Evolutionary conservation across 139 green algal species (phyloP).

Genomic region (Yamagishiella unicocca): DNA sequence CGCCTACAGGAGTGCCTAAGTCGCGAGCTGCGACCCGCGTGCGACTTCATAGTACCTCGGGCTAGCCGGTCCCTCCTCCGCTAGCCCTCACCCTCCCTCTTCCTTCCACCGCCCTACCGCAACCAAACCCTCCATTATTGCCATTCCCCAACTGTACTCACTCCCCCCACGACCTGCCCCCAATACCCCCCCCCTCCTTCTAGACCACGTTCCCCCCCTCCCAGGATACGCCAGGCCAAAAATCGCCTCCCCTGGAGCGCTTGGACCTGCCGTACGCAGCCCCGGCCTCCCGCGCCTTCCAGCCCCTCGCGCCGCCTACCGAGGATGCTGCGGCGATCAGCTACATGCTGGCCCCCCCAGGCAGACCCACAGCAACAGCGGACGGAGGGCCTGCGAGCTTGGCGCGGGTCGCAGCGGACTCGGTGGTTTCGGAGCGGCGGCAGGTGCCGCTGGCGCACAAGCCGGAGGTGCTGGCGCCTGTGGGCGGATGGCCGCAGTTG

Average conservation of each 20-base stretch:
- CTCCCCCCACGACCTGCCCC: too few relatives aligned
- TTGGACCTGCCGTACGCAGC: not conserved
- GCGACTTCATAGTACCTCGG: too few relatives aligned
- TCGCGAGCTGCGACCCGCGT: too few relatives aligned
- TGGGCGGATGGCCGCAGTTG: conserved; percentile 87
- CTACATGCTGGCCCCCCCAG: not conserved
- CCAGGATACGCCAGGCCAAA: not conserved
- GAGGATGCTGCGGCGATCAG: not conserved
- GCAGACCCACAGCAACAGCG: not conserved
- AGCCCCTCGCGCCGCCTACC: not conserved
- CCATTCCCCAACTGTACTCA: too few relatives aligned
- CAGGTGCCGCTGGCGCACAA: conserved; percentile 13
- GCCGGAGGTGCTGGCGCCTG: conserved; percentile 83
- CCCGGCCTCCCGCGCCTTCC: not conserved
- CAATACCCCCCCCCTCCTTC: not conserved
- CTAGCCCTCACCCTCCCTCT: too few relatives aligned
- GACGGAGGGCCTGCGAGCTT: too few relatives aligned
- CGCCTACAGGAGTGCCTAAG: too few relatives aligned
- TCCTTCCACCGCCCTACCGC: too few relatives aligned
- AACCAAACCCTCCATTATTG: too few relatives aligned
- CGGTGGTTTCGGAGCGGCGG: not conserved
- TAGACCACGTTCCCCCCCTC: not conserved
- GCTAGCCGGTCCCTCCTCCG: too few relatives aligned
- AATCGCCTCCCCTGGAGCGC: not conserved
- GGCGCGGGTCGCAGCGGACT: not conserved